Evolutionary conservation across 2,329 filamentous ascomycete genomes (phyloP).

Genomic region (Pyrenochaeta sp.): DNA sequence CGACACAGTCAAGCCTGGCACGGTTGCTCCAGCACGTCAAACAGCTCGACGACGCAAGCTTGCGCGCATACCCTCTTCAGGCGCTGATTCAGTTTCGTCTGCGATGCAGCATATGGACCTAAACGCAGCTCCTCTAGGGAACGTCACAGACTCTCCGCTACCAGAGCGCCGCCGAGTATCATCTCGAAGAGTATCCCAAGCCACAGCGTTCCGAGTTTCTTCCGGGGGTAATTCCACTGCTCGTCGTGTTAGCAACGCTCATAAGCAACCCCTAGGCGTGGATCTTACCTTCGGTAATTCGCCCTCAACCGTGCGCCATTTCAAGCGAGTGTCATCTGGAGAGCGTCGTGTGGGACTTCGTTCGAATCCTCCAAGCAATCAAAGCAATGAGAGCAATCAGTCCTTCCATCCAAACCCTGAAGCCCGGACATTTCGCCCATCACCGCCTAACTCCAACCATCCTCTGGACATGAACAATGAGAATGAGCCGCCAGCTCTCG

Average conservation of each 20-base stretch:
- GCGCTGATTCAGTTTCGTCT: conserved; percentile 43
- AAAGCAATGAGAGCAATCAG: conserved; percentile 18
- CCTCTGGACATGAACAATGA: conserved; percentile 61
- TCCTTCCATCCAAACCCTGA: conserved; percentile 48
- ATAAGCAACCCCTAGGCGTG: conserved; percentile 81
- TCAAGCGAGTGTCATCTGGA: conserved; percentile 83
- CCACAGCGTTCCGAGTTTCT: conserved; percentile 48
- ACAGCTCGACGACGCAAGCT: conserved; percentile 61
- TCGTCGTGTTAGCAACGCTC: conserved; percentile 51
- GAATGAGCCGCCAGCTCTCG: conserved; percentile 63
- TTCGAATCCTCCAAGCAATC: conserved; percentile 38
- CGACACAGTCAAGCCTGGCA: conserved; percentile 82
- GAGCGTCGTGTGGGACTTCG: conserved; percentile 43
- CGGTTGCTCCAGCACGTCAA: conserved; percentile 62
- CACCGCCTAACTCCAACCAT: conserved; percentile 43
- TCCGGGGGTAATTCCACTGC: conserved; percentile 53
- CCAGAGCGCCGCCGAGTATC: conserved; percentile 38
- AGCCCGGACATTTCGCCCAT: conserved; percentile 49
- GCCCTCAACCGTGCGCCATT: conserved; percentile 89
- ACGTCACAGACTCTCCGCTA: conserved; percentile 47
- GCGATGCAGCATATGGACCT: conserved; percentile 55
- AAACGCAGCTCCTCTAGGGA: conserved; percentile 53
- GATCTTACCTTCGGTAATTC: conserved; percentile 95
- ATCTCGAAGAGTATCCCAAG: conserved; percentile 49
- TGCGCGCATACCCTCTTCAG: conserved; percentile 55